Conservation (phyloP, 2,329 filamentous ascomycete species). For the Diaporthe citrichinensis region DNA sequence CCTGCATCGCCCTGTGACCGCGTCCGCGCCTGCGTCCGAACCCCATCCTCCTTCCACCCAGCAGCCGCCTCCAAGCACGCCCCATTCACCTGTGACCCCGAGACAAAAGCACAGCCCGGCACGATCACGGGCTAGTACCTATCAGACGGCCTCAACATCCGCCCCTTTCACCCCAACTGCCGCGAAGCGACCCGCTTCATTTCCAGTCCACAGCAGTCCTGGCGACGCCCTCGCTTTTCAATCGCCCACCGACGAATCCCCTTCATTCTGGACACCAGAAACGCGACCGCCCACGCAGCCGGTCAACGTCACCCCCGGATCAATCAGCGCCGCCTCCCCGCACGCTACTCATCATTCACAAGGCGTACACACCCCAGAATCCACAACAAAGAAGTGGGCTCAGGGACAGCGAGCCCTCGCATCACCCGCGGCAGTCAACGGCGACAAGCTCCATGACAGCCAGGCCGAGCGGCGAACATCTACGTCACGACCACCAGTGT, state of each 20-base stretch:
- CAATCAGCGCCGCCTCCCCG: slow-evolving; percentile 18
- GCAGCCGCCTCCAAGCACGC: slow-evolving; percentile 41
- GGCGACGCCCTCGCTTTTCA: slow-evolving; percentile 40
- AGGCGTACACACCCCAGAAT: slow-evolving; percentile 47
- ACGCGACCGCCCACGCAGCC: slow-evolving; percentile 42
- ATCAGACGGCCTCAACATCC: slow-evolving; percentile 51
- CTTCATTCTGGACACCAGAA: slow-evolving; percentile 37
- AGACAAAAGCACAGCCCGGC: slow-evolving; percentile 46
- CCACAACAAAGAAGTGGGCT: slow-evolving; percentile 52
- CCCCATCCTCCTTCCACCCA: slow-evolving; percentile 8
- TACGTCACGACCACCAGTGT: slow-evolving; percentile 63
- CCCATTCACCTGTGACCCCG: slow-evolving; percentile 42
- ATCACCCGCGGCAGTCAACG: slow-evolving; percentile 55
- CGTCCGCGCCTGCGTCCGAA: slow-evolving; percentile 29
- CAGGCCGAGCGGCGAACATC: slow-evolving; percentile 50
- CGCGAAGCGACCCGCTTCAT: slow-evolving; percentile 54
- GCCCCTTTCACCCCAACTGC: slow-evolving; percentile 44
- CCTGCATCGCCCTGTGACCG: slow-evolving; percentile 29
- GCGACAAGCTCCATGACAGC: slow-evolving; percentile 35
- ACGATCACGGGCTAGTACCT: slow-evolving; percentile 55
- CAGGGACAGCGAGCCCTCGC: slow-evolving; percentile 64
- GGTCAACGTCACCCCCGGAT: slow-evolving; percentile 46
- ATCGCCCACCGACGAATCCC: slow-evolving; percentile 41
- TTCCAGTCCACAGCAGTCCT: slow-evolving; percentile 51
- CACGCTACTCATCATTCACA: slow-evolving; percentile 48